Conservation (phyloP, 2,329 filamentous ascomycete species). For the Penicillium sclerotiorum region DNA sequence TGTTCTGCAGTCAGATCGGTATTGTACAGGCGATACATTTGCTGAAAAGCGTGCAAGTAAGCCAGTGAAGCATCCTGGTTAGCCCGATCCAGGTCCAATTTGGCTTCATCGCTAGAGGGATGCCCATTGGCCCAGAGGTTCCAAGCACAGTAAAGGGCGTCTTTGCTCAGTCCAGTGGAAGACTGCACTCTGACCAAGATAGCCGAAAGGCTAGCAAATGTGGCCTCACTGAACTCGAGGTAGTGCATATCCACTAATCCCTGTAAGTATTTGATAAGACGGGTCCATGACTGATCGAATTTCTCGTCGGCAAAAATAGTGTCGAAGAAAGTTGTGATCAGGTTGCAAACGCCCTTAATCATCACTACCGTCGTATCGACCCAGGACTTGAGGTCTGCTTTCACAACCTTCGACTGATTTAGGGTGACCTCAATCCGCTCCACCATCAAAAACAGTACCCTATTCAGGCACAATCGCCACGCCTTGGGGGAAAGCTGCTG, state of each 20-base stretch:
- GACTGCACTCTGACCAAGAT: constrained; percentile 56
- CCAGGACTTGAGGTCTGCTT: constrained; percentile 58
- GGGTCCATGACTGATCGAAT: constrained; percentile 75
- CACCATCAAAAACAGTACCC: constrained; percentile 77
- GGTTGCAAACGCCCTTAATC: constrained; percentile 69
- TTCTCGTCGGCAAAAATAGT: constrained; percentile 66
- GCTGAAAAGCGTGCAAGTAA: constrained; percentile 75
- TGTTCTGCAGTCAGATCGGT: constrained; percentile 63
- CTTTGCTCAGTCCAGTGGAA: constrained; percentile 45
- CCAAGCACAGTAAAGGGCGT: constrained; percentile 67
- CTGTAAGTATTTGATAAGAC: constrained; percentile 70
- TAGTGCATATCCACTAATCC: constrained; percentile 63
- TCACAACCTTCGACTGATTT: constrained; percentile 16
- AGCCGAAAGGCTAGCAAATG: constrained; percentile 67
- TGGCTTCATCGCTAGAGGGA: constrained; percentile 52
- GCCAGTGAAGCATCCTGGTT: constrained; percentile 84
- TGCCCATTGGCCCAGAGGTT: constrained; percentile 68
- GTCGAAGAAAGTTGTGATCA: constrained; percentile 76
- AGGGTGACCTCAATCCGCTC: constrained; percentile 65
- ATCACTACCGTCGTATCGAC: constrained; percentile 75
- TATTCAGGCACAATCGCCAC: constrained; percentile 81
- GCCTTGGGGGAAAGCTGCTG: constrained; percentile 75
- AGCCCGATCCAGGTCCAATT: constrained; percentile 53
- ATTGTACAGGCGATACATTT: constrained; percentile 76
- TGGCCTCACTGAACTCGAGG: constrained; percentile 71